Base-by-base conservation (phyloP, 352 stramenopile species). In the Globisporangium emineosum region DNA sequence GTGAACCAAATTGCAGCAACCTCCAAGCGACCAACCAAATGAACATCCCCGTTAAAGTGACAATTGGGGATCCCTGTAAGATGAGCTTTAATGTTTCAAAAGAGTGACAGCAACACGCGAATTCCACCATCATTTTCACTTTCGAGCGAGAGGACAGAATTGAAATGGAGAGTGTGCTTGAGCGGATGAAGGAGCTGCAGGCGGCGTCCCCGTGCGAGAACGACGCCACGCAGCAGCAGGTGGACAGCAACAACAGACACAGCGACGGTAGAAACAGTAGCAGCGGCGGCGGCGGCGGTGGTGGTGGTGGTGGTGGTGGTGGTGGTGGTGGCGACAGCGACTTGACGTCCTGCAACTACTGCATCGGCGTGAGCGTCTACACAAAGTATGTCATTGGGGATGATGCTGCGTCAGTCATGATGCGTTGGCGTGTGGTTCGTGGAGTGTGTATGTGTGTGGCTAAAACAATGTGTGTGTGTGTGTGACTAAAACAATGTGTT, bases 281-380 rank as follows among this genome's bases (percentile, higher is more conserved):
- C 25, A 25, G 32, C 29, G 55, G 33, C n/a, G 29, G 35, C 30
- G 3, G n/a, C 23, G 27, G 19, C 30, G 50, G 6, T 12, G 27
- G 30, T 2, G n/a, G 19, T n/a, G n/a, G 32, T 10, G 33, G 23
- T 21, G 25, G 29, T 3, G 37, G 40, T 5, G 13, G n/a, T 32
- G 27, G 19, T 33, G 50, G 6, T 12, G 27, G 30, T 2, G n/a
- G 19, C 2, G 47, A 49, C 12, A 51, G 56, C 23, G 42, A 59
- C 55, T 5, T 61, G 30, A 66, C 65, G 0, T 60, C 69, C 1
- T 90, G 81, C 74, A 81, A 43, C 53, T 81, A 83, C 65, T 90
- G 81, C 60, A 45, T 90, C 7, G 81, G 81, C 50, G 57, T 90
- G 37, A 85, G 77, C 47, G 73, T 90, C 9, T 90, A 90, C 76